phyloP scores from a whole-genome alignment of 306 rosid species.

The Argentina anserina region DNA sequence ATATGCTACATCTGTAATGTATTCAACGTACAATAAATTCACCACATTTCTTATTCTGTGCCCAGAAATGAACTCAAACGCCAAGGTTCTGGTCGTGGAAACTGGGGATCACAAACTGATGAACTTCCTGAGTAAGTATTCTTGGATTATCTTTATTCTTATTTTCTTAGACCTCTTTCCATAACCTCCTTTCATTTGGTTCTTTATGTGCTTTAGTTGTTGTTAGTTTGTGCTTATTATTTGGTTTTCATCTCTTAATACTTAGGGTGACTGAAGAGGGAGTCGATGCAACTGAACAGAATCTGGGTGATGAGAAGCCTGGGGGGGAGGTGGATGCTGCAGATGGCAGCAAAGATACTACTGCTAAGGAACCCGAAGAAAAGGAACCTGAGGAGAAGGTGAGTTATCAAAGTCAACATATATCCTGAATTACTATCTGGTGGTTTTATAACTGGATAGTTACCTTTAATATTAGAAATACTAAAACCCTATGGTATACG shows the following conservation, averaged over 20 bases:
- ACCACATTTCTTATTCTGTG: conserved; percentile 17
- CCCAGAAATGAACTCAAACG: conserved; percentile 72
- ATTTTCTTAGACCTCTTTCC: background rate
- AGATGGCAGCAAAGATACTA: conserved; percentile 50
- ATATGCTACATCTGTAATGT: background rate
- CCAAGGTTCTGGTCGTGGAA: conserved; percentile 89
- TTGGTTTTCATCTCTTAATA: background rate
- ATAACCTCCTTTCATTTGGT: background rate
- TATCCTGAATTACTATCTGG: background rate
- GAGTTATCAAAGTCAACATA: background rate
- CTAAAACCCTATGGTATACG: background rate
- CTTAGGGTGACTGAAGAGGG: conserved; percentile 66
- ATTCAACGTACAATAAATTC: background rate
- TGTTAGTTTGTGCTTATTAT: background rate
- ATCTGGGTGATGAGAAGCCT: conserved; percentile 68
- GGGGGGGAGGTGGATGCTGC: conserved; percentile 46
- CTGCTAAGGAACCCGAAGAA: conserved; percentile 61
- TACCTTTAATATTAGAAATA: background rate
- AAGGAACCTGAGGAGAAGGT: conserved; percentile 90
- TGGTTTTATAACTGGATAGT: background rate
- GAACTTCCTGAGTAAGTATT: conserved; percentile 54
- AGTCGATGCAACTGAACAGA: conserved; percentile 57
- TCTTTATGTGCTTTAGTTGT: background rate
- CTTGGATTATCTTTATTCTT: background rate
- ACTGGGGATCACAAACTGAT: conserved; percentile 83